Evolutionary conservation across 2,329 filamentous ascomycete species (phyloP), one percentile per base, ranked within the genome.

Genomic region (Fusarium foetens): DNA sequence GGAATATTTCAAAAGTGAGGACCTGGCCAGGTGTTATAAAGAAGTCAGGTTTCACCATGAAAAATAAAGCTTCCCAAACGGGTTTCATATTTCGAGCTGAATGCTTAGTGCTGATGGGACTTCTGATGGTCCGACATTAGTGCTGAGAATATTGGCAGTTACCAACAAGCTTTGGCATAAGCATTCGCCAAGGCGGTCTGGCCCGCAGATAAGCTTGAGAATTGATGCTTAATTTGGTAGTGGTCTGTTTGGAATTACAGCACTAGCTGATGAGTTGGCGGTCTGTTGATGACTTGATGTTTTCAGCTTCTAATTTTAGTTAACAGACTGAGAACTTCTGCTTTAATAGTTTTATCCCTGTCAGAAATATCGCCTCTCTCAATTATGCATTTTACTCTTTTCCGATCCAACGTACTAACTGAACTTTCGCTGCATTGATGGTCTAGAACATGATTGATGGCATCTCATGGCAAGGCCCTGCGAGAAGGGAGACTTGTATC

Each of bases 1-100:
- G 8, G 7, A 16, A 1, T 4, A 1, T 0, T 8, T 8, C 0
- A 0, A 2, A n/a, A 17, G 7, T 5, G 0, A n/a, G 3, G 10
- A 5, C 5, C 11, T 8, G 5, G 0, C 14, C 9, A 9, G 19
- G 4, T 17, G 3, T 38, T 38, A 29, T 53, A 53, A 12, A 17
- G 1, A 27, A 17, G 35, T 12, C 2, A 11, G 6, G n/a, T 27
- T 25, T 36, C 31, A 27, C n/a, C 16, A 19, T 27, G 8, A 11
- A 14, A 8, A 16, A 16, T 27, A 3, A 46, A 46, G 12, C 7
- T 35, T 27, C 39, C 39, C 23, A 46, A 57, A 57, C 10, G 10
- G 29, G 53, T 8, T 10, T 3, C 13, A 57, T 33, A 46, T 17
- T 57, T 57, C 53, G 53, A 57, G 53, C 53, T 57, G 53, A 57